Evolutionary conservation across 805 yeast genomes (phyloP), one percentile per base, ranked within the genome.

Genomic region (Yarrowia sp.): DNA sequence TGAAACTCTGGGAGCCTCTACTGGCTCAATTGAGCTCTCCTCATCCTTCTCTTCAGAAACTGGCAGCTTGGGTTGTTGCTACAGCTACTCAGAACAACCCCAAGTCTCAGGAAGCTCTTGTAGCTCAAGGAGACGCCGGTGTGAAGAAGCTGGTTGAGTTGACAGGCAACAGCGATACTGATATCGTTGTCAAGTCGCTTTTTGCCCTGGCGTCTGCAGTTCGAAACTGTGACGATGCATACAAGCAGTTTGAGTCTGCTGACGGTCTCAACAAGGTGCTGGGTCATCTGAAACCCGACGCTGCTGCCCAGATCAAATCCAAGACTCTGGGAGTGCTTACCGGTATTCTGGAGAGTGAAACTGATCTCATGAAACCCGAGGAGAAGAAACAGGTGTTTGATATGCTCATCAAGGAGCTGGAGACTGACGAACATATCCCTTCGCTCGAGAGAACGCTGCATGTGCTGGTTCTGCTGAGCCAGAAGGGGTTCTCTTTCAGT

Each of bases 11-110:
- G 99, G 84, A 81, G 22, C 79, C 86, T 2, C 74, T 92, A 47
- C 78, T 91, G n/a, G 73, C 75, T 1, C 82, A 83, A 62, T 77
- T 92, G 58, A 77, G 78, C 35, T 77, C 77, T 38, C 76, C 78
- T 7, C 77, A 78, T 2, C 78, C 77, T 3, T 71, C 75, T 1
- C 74, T 93, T 36, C 80, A 86, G 66, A 77, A 82, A 8, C 78
- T 79, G 65, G 88, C 92, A 0, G 85, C 89, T 66, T 86, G 95
- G 41, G 83, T 89, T 44, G 82, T 92, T 28, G 97, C 96, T 1
- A 89, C 93, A 0, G 96, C 98, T 0, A 96, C 89, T 4, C 99
- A 95, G 76, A 95, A 95, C 74, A 95, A 95, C 74, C 85, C 84
- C 3, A 83, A 82, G 65, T 79, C 92, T 4, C 98, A 92, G 75